These are phyloP conservation scores for Aureobasidium sp. DNA, from an alignment of 2,329 filamentous ascomycete species.

Conservation along the genomic window DNA sequence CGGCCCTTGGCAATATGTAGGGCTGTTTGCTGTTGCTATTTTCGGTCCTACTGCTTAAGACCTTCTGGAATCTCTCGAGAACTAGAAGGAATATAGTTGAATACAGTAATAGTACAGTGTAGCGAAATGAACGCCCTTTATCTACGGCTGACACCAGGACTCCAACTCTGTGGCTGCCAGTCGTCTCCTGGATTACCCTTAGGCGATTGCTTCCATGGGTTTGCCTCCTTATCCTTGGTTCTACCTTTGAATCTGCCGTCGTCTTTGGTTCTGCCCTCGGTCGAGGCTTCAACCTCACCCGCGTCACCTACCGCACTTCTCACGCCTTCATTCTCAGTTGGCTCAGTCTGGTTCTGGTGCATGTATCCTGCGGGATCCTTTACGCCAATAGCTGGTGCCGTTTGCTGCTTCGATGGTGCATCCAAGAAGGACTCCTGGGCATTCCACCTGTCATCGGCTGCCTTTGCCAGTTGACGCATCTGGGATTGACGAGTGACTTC, in stretches of 20 bases:
- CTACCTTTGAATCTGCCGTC: slow-evolving; percentile 25
- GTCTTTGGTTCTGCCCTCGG: slow-evolving; percentile 18
- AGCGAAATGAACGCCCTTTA: slow-evolving; percentile 4
- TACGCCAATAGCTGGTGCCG: slow-evolving; percentile 35
- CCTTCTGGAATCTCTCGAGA: neutral
- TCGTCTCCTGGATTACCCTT: slow-evolving; percentile 34
- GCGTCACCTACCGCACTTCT: slow-evolving; percentile 24
- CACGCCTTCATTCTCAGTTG: slow-evolving; percentile 22
- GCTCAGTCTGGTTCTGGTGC: slow-evolving; percentile 24
- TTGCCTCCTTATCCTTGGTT: slow-evolving; percentile 22
- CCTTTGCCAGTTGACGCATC: slow-evolving; percentile 49
- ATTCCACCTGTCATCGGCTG: slow-evolving; percentile 54
- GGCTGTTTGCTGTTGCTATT: slow-evolving; percentile 4
- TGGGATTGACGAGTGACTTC: slow-evolving; percentile 47
- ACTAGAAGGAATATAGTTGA: neutral
- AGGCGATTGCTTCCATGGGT: slow-evolving; percentile 32
- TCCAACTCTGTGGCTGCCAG: slow-evolving; percentile 40
- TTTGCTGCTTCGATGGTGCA: slow-evolving; percentile 42
- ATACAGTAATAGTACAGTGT: slow-evolving; percentile 3
- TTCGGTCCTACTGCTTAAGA: neutral
- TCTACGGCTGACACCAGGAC: slow-evolving; percentile 30
- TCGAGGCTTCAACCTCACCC: slow-evolving; percentile 24
- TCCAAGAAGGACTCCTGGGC: slow-evolving; percentile 51
- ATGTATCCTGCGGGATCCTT: slow-evolving; percentile 33
- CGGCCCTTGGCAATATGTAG: neutral